phyloP scores from a whole-genome alignment of 345 rosid genomes.

The Dimocarpus longan region DNA sequence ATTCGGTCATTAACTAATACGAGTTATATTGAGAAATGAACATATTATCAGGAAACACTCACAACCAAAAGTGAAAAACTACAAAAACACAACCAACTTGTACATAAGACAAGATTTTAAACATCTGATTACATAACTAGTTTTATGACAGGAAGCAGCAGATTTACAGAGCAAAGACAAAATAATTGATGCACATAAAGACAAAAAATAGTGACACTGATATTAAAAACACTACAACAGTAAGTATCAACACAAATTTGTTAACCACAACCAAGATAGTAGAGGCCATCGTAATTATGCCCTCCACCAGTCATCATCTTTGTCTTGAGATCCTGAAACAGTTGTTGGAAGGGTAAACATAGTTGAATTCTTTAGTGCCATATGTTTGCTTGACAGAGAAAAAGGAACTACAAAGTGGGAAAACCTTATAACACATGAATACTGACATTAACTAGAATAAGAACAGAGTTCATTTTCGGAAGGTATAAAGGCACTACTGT shows the following conservation, averaged over 20 bases:
- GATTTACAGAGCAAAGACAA: background rate
- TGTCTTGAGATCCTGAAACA: too few relatives aligned
- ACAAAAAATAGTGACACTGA: too few relatives aligned
- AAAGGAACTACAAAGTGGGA: background rate
- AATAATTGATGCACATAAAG: background rate
- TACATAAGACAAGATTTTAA: background rate
- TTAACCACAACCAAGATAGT: constrained; percentile 25
- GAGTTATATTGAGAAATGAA: too few relatives aligned
- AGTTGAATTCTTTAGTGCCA: background rate
- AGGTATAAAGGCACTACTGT: background rate
- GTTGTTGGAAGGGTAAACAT: too few relatives aligned
- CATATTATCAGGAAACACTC: background rate
- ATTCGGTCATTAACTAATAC: too few relatives aligned
- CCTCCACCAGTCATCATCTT: constrained; percentile 28
- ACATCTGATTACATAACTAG: background rate
- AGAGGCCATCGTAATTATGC: constrained; percentile 22
- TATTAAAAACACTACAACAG: background rate
- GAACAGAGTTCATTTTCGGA: background rate
- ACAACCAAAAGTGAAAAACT: background rate
- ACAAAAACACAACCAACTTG: background rate
- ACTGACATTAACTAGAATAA: background rate
- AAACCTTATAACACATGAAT: background rate
- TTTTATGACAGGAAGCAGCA: background rate
- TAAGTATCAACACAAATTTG: constrained; percentile 9
- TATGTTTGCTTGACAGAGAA: background rate